These are phyloP conservation scores for Dactylellina cionopaga DNA, from an alignment of 2,329 filamentous ascomycete species.

Conservation along the genomic window DNA sequence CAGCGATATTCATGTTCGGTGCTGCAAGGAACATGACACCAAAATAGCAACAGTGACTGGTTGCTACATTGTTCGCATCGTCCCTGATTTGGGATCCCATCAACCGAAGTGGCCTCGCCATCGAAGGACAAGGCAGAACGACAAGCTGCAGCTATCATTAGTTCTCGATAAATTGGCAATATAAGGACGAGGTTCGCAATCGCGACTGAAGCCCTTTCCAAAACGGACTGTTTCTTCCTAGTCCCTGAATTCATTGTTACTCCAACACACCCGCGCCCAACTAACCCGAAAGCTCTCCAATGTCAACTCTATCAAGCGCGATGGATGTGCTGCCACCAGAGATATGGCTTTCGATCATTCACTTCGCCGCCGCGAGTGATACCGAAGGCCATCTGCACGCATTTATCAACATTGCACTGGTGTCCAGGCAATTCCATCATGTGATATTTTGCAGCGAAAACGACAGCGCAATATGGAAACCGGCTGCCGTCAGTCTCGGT, in stretches of 20 bases:
- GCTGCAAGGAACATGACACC: constrained; percentile 50
- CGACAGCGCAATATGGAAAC: constrained; percentile 55
- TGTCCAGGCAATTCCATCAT: constrained; percentile 55
- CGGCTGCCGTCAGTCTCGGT: constrained; percentile 54
- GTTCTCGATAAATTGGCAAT: background rate
- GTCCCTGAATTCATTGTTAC: background rate
- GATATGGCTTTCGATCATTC: constrained; percentile 51
- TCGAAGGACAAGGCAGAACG: constrained; percentile 1
- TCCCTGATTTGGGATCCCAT: constrained; percentile 33
- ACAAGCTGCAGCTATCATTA: too few species aligned
- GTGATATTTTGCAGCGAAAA: constrained; percentile 56
- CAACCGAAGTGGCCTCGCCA: constrained; percentile 2
- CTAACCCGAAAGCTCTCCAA: background rate
- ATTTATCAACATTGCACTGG: constrained; percentile 54
- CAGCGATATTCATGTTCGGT: background rate
- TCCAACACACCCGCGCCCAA: background rate
- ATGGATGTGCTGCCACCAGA: constrained; percentile 43
- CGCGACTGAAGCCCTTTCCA: too few species aligned
- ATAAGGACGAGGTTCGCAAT: background rate
- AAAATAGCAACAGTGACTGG: constrained; percentile 44
- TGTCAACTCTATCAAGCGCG: constrained; percentile 3
- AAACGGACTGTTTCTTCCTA: background rate
- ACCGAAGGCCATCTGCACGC: constrained; percentile 29
- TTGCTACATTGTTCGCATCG: constrained; percentile 39
- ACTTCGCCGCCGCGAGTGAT: constrained; percentile 34